These are phyloP conservation scores for Ogataea parapolymorpha DNA, from an alignment of 805 yeast species.

Conservation along the genomic window DNA sequence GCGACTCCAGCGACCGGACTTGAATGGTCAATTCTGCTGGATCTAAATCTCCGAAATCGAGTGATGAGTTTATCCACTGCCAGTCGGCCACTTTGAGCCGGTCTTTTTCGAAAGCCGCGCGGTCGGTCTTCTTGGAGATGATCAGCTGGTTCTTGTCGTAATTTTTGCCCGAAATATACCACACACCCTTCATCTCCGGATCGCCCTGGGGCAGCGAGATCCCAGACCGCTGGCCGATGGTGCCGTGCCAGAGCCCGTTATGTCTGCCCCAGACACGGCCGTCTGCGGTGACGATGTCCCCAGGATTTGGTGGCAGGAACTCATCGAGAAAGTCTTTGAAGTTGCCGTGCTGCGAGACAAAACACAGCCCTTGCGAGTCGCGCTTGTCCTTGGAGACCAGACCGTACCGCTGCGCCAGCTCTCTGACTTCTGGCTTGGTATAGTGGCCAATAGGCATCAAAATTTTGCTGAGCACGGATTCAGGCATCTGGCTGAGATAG, in stretches of 20 bases:
- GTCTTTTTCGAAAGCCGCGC: constrained; percentile 50
- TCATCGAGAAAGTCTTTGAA: constrained; percentile 73
- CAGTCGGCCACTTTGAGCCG: constrained; percentile 42
- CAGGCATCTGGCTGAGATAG: constrained; percentile 69
- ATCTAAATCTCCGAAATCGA: constrained; percentile 9
- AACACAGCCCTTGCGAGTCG: constrained; percentile 94
- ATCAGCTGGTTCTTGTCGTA: constrained; percentile 64
- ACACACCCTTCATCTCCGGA: constrained; percentile 67
- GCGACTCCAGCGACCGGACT: constrained; percentile 69
- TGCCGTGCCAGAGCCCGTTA: constrained; percentile 89
- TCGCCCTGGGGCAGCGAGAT: constrained; percentile 88
- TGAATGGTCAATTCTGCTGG: constrained; percentile 46
- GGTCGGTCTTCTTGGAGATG: constrained; percentile 69
- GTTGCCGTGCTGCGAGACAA: constrained; percentile 64
- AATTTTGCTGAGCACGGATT: constrained; percentile 41
- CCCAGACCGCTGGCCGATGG: constrained; percentile 84
- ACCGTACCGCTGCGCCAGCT: constrained; percentile 51
- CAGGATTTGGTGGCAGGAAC: constrained; percentile 69
- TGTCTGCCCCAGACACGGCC: constrained; percentile 80
- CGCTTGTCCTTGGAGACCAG: constrained; percentile 73
- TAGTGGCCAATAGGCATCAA: constrained; percentile 81
- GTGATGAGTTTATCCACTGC: constrained; percentile 42
- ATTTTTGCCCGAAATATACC: constrained; percentile 82
- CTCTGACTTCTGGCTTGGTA: constrained; percentile 70
- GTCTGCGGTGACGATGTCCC: constrained; percentile 72